Percentiles rank a stretch among this genome's conserved stretches.
These are phyloP conservation scores for Plantago elongata DNA, from an alignment of 257 asterid species.

Conservation along the genomic window DNA sequence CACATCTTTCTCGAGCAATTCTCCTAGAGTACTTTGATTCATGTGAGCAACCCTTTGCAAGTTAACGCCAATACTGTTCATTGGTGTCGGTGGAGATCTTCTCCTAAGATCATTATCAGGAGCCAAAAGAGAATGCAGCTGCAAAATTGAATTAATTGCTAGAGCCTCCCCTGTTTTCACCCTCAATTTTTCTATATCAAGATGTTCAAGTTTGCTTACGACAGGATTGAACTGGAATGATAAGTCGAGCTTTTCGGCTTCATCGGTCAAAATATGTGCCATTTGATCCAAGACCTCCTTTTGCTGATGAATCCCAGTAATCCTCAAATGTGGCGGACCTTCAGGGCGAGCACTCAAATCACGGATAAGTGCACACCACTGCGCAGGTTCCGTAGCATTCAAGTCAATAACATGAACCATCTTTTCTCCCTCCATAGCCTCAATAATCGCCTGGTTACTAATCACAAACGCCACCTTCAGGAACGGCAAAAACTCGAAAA, in stretches of 20 bases:
- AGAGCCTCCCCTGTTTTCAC: slow-evolving; percentile 76
- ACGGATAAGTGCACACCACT: slow-evolving; percentile 58
- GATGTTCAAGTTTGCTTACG: slow-evolving; percentile 46
- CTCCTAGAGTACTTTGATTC: slow-evolving; percentile 39
- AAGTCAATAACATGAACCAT: slow-evolving; percentile 68
- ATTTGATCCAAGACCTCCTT: slow-evolving; percentile 52
- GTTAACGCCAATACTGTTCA: slow-evolving; percentile 24
- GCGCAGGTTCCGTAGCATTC: slow-evolving; percentile 52
- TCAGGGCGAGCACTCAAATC: slow-evolving; percentile 44
- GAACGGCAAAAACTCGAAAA: slow-evolving; percentile 61
- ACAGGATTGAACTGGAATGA: slow-evolving; percentile 63
- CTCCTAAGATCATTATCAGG: slow-evolving; percentile 35
- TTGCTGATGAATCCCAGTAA: slow-evolving; percentile 54
- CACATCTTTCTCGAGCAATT: slow-evolving; percentile 51
- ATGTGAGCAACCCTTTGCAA: slow-evolving; percentile 26
- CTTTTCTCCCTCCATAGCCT: slow-evolving; percentile 71
- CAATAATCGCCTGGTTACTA: slow-evolving; percentile 66
- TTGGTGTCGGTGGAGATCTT: slow-evolving; percentile 26
- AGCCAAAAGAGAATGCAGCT: slow-evolving; percentile 54
- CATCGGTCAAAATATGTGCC: slow-evolving; percentile 43
- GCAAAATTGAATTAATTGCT: slow-evolving; percentile 52
- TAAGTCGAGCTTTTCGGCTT: slow-evolving; percentile 60
- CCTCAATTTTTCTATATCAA: slow-evolving; percentile 44
- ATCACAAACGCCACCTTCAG: slow-evolving; percentile 57
- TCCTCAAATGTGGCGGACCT: slow-evolving; percentile 67